These are phyloP conservation scores for Meyerozyma athensensis DNA, from an alignment of 1,139 yeast species.

Conservation along the genomic window DNA sequence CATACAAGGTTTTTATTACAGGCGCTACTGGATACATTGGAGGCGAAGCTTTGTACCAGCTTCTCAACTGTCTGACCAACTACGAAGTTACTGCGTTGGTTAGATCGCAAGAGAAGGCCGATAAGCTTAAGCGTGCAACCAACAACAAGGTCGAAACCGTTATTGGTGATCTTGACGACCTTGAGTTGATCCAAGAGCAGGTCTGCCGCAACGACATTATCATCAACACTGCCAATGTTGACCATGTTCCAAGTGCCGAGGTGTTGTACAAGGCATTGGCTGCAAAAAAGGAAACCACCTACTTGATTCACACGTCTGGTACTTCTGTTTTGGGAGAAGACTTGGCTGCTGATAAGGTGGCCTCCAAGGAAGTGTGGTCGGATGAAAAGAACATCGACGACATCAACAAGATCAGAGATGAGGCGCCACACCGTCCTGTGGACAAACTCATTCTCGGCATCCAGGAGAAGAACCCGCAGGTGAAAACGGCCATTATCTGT, in stretches of 20 bases:
- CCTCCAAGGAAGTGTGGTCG: conserved; percentile 22
- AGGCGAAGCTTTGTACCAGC: conserved; percentile 25
- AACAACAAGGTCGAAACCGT: conserved; percentile 13
- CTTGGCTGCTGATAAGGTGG: conserved; percentile 16
- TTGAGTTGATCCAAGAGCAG: conserved; percentile 18
- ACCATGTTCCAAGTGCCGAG: conserved; percentile 29
- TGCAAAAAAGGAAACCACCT: conserved; percentile 17
- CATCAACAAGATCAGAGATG: conserved; percentile 23
- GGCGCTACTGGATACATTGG: conserved; percentile 37
- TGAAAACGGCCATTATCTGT: conserved; percentile 19
- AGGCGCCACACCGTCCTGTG: conserved; percentile 35
- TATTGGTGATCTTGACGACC: conserved; percentile 21
- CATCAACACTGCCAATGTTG: conserved; percentile 35
- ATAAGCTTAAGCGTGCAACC: conserved; percentile 17
- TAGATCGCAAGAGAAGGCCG: conserved; percentile 21
- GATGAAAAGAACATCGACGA: conserved; percentile 27
- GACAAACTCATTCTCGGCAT: conserved; percentile 29
- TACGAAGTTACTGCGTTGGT: conserved; percentile 22
- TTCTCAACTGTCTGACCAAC: conserved; percentile 15
- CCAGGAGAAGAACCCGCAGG: conserved; percentile 18
- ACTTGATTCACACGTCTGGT: conserved; percentile 38
- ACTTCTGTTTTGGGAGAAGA: conserved; percentile 29
- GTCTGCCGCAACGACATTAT: conserved; percentile 23
- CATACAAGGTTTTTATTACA: conserved; percentile 16
- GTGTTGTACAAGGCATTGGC: conserved; percentile 16